phyloP scores from a whole-genome alignment of 169 alveolate species.

The Nephromyces sp. region DNA sequence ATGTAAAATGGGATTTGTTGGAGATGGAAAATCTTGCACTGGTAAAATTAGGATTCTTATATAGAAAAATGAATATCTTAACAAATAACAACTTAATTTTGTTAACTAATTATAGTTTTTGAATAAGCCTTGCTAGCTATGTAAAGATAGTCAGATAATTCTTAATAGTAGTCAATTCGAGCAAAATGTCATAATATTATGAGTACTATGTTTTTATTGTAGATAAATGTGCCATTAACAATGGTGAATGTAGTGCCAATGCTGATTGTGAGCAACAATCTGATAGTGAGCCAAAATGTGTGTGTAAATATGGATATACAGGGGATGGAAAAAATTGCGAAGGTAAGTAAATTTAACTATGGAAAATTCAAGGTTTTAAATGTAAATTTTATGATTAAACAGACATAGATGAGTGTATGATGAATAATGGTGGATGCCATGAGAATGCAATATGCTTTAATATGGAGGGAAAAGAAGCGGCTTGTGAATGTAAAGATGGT shows the following conservation, averaged over 20 bases:
- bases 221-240: neutral
- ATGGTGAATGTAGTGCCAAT: neutral
- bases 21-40: conserved; percentile 16
- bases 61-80: too few relatives aligned
- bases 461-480: conserved; percentile 32
- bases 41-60: too few relatives aligned
- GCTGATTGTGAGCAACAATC: conserved; percentile 1
- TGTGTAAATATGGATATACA: conserved; percentile 10
- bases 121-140: too few relatives aligned
- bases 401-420: too few relatives aligned
- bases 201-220: too few relatives aligned
- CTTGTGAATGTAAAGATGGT: conserved; percentile 43
- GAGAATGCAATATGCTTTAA: conserved; percentile 38
- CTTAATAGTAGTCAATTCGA: too few relatives aligned
- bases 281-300: neutral
- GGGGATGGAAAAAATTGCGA: conserved; percentile 26
- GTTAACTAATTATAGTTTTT: too few relatives aligned
- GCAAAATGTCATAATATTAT: too few relatives aligned
- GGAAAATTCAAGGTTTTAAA: neutral
- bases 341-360: neutral
- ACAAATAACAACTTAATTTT: too few relatives aligned
- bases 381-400: neutral
- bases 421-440: conserved; percentile 26
- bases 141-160: too few relatives aligned
- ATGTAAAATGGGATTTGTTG: too few relatives aligned